phyloP scores from a whole-genome alignment of 2,329 filamentous ascomycete species.

The Fragosphaeria purpurea region DNA sequence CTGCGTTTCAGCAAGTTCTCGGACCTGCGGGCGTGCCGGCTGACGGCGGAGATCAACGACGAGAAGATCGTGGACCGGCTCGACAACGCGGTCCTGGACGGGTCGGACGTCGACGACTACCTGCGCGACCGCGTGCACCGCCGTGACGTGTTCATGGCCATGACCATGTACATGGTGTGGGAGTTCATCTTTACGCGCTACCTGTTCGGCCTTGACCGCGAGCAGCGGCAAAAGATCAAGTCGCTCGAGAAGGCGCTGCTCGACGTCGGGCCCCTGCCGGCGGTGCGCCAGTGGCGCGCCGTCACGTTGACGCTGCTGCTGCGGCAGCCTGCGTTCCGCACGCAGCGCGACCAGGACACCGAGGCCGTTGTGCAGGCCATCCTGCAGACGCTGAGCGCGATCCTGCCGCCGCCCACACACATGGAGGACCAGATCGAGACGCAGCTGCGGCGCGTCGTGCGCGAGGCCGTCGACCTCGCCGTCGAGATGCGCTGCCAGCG shows the following conservation, averaged over 20 bases:
- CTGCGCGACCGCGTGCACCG: slow-evolving; percentile 79
- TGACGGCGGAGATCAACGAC: slow-evolving; percentile 75
- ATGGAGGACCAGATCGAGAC: slow-evolving; percentile 71
- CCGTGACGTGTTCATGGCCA: slow-evolving; percentile 94
- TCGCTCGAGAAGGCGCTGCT: slow-evolving; percentile 81
- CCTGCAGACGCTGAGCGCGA: slow-evolving; percentile 69
- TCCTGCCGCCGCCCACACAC: slow-evolving; percentile 78
- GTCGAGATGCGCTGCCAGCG: slow-evolving; percentile 96
- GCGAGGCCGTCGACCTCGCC: slow-evolving; percentile 77
- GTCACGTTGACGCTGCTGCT: slow-evolving; percentile 86
- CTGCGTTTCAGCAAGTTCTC: slow-evolving; percentile 96
- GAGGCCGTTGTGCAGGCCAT: slow-evolving; percentile 93
- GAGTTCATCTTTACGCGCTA: slow-evolving; percentile 98
- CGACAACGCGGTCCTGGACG: slow-evolving; percentile 89
- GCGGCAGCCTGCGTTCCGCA: slow-evolving; percentile 66
- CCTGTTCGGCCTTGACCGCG: slow-evolving; percentile 95
- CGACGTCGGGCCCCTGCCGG: slow-evolving; percentile 76
- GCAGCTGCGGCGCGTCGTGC: slow-evolving; percentile 78
- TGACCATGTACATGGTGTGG: slow-evolving; percentile 99
- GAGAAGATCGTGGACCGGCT: slow-evolving; percentile 90
- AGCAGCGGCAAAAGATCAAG: slow-evolving; percentile 96
- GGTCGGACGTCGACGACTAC: slow-evolving; percentile 82
- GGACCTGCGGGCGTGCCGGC: slow-evolving; percentile 76
- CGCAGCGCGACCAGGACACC: slow-evolving; percentile 79
- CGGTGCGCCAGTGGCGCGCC: slow-evolving; percentile 96